Conservation (phyloP, 768 basidiomycete species). For the Auricularia cornea region DNA sequence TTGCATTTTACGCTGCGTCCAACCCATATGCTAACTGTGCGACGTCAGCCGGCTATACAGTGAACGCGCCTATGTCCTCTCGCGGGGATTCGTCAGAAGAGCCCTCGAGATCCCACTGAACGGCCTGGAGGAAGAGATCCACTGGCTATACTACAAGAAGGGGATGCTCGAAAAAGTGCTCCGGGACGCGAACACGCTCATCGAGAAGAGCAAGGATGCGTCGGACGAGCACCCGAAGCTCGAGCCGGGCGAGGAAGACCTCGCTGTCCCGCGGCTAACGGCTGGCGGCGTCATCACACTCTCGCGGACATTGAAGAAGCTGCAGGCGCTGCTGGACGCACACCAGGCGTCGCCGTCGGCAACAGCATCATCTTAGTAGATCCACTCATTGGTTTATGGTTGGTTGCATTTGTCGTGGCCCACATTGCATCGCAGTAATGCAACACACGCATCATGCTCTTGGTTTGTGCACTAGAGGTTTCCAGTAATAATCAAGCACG, state of each 20-base stretch:
- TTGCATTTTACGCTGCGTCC: conserved; percentile 5
- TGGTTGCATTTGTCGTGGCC: too few species aligned
- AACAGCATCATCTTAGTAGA: not conserved
- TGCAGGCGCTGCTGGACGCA: conserved; percentile 32
- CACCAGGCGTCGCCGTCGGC: not conserved
- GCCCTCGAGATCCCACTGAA: conserved; percentile 74
- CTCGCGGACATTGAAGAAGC: conserved; percentile 61
- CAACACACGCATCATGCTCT: too few species aligned
- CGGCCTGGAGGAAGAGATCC: conserved; percentile 63
- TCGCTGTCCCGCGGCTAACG: conserved; percentile 67
- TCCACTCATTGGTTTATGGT: not conserved
- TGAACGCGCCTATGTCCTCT: conserved; percentile 88
- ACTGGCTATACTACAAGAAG: conserved; percentile 59
- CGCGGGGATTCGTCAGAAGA: conserved; percentile 81
- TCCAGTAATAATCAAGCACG: too few species aligned
- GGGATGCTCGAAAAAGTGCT: conserved; percentile 65
- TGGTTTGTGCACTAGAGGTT: too few species aligned
- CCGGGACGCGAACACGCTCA: conserved; percentile 48
- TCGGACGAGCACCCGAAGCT: conserved; percentile 19
- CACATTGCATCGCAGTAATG: too few species aligned
- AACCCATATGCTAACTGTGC: not conserved
- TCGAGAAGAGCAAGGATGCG: conserved; percentile 54
- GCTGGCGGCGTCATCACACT: conserved; percentile 73
- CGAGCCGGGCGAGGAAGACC: conserved; percentile 30
- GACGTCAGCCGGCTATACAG: conserved; percentile 73